Base-by-base conservation (phyloP, 805 yeast species). In the Scheffersomyces stipitis region DNA sequence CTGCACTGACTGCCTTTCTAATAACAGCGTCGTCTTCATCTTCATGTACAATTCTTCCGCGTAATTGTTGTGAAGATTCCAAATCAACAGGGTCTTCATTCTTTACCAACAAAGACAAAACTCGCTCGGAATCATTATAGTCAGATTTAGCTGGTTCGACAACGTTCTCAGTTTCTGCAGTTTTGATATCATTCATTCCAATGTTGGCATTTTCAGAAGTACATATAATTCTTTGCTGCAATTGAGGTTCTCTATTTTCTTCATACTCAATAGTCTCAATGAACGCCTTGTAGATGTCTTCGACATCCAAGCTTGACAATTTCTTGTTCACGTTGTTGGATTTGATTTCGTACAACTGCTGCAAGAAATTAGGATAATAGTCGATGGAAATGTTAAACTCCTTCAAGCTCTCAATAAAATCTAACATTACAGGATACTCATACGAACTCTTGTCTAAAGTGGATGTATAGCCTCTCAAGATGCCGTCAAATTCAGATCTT, bases 291-390 rank as follows among this genome's bases (percentile, higher is more conserved):
- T 53, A 54, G 7, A 51, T 37, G 6, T 39, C 41, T 30, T 52
- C 56, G 7, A 48, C 46, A 24, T 49, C 52, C 4, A 20, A 15
- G 5, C 40, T 26, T 9, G 42, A 22, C 26, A 49, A 33, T 13
- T 14, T 34, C 22, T 37, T 33, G 18, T 36, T 26, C 20, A 33
- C 9, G 18, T 37, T 41, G 26, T 41, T 40, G 14, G 30, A 23
- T 18, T 46, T 39, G 17, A 42, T 44, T 28, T 46, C 45, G 39
- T 37, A 45, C 30, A 53, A 44, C 15, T 46, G 42, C 22, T 46
- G 44, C 20, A 55, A 41, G 29, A 53, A 52, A 22, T 27, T 30
- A 10, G 58, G 58, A 41, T 47, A 56, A 18, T 45, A 40, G 14
- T 46, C 47, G 30, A 56, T 46, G 20, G 48, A 40, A 2, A 33